phyloP scores from a whole-genome alignment of 1,284 basidiomycete genomes.

The Sphagnurus paluster region DNA sequence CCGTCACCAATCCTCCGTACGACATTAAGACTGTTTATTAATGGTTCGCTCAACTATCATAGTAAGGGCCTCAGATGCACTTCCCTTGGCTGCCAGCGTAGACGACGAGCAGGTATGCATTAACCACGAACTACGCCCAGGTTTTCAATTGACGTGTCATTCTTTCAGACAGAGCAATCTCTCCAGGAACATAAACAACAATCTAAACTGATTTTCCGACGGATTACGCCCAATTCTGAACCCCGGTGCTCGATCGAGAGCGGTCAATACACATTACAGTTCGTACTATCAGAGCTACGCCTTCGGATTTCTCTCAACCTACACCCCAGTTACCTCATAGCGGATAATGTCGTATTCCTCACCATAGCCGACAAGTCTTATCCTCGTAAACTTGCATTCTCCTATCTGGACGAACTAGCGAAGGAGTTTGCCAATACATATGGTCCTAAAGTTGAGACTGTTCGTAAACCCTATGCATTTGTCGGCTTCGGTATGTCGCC shows the following conservation, averaged over 20 bases:
- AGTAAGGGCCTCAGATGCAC: slow-evolving; percentile 87
- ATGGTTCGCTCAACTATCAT: slow-evolving; percentile 95
- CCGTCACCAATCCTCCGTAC: not conserved
- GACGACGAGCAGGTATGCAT: slow-evolving; percentile 86
- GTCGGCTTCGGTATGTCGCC: slow-evolving; percentile 84
- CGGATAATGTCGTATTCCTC: slow-evolving; percentile 92
- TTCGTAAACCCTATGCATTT: slow-evolving; percentile 91
- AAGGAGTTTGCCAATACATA: slow-evolving; percentile 95
- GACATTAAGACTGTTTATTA: slow-evolving; percentile 3
- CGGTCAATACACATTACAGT: slow-evolving; percentile 94
- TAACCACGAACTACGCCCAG: slow-evolving; percentile 15
- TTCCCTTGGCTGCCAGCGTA: slow-evolving; percentile 92
- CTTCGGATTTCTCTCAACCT: slow-evolving; percentile 14
- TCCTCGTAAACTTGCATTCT: slow-evolving; percentile 96
- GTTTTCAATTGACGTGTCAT: slow-evolving; percentile 30
- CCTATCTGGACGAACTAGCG: slow-evolving; percentile 94
- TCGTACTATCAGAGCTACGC: slow-evolving; percentile 28
- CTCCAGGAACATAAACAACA: slow-evolving; percentile 99
- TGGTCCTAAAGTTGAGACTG: slow-evolving; percentile 84
- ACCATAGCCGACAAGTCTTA: slow-evolving; percentile 97
- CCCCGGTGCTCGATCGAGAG: slow-evolving; percentile 97
- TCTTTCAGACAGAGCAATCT: slow-evolving; percentile 82
- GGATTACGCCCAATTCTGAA: slow-evolving; percentile 92
- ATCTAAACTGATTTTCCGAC: slow-evolving; percentile 93
- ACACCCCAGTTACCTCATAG: slow-evolving; percentile 83